Evolutionary conservation across 1,139 yeast species (phyloP), one percentile per base, ranked within the genome.

Genomic region (Geotrichum aggregatum): DNA sequence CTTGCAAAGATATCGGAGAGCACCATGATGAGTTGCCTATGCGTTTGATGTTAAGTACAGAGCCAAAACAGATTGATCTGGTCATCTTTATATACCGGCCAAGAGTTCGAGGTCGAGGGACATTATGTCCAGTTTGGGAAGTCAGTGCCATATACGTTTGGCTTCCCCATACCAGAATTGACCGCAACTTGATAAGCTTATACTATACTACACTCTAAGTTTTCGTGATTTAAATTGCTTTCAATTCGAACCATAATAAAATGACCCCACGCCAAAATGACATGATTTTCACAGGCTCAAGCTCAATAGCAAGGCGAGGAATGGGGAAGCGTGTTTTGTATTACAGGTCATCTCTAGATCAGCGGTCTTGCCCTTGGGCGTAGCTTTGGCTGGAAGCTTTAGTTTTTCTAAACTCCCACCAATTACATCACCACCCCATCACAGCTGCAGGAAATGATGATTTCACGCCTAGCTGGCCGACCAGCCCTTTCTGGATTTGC

Each of bases 1-100:
- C 21, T 28, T 22, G 46, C 16, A 1, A 41, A 8, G 8, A 50
- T 13, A n/a, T 50, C 47, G 10, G 39, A 24, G n/a, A 50, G 35
- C n/a, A 50, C 49, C 53, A 50, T 50, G 7, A 13, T 28, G 18
- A 47, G 8, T 38, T 24, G 28, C 8, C 28, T 24, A 8, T 24
- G 38, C 14, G 18, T n/a, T 6, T 34, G 6, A 34, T 6, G 18
- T 34, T 30, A 30, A 30, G 11, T n/a, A 34, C 14, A 34, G 18
- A 34, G 6, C 38, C 11, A 34, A 34, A 34, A n/a, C 14, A 34
- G 10, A n/a, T 34, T 34, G 18, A 16, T 16, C 18, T 36, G n/a
- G n/a, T n/a, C 41, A 36, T 36, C 21, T 18, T 36, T 36, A 36
- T 36, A 36, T 36, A 36, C 6, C 4, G 10, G 22, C n/a, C 38